These are phyloP conservation scores for Neurospora africana DNA, from an alignment of 495 filamentous ascomycete species.

Conservation along the genomic window DNA sequence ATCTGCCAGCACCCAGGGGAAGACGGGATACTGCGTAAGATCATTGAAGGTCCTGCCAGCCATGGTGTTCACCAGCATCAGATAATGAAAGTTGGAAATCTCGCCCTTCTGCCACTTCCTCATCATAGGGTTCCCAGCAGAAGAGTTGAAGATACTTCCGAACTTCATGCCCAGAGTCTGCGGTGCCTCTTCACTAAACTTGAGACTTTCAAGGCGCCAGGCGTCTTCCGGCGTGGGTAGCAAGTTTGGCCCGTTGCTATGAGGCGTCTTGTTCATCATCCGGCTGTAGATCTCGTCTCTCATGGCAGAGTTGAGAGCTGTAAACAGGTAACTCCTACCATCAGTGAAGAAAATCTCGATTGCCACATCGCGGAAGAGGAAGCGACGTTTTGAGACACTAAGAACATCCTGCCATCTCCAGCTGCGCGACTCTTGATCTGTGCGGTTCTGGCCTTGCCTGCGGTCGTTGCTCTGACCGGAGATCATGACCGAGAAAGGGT, in stretches of 20 bases:
- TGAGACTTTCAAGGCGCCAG: conserved; percentile 80
- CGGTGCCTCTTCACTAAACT: conserved; percentile 68
- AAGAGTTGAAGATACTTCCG: conserved; percentile 83
- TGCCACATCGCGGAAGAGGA: conserved; percentile 89
- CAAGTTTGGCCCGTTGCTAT: conserved; percentile 44
- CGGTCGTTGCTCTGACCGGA: conserved; percentile 60
- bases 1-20: conserved; percentile 93
- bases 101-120: conserved; percentile 87
- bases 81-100: conserved; percentile 95
- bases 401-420: conserved; percentile 94
- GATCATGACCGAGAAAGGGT: conserved; percentile 91
- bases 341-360: conserved; percentile 96
- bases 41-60: conserved; percentile 97
- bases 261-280: conserved; percentile 66
- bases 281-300: conserved; percentile 71
- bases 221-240: conserved; percentile 54
- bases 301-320: conserved; percentile 56
- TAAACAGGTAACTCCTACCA: conserved; percentile 87
- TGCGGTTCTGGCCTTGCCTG: conserved; percentile 31
- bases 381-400: conserved; percentile 92
- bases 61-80: conserved; percentile 97
- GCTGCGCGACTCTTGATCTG: conserved; percentile 70
- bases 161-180: conserved; percentile 83
- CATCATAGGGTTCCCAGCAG: conserved; percentile 67
- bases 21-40: conserved; percentile 94